These are phyloP conservation scores for Lenzites betulinus DNA, from an alignment of 768 basidiomycete species.

Conservation along the genomic window DNA sequence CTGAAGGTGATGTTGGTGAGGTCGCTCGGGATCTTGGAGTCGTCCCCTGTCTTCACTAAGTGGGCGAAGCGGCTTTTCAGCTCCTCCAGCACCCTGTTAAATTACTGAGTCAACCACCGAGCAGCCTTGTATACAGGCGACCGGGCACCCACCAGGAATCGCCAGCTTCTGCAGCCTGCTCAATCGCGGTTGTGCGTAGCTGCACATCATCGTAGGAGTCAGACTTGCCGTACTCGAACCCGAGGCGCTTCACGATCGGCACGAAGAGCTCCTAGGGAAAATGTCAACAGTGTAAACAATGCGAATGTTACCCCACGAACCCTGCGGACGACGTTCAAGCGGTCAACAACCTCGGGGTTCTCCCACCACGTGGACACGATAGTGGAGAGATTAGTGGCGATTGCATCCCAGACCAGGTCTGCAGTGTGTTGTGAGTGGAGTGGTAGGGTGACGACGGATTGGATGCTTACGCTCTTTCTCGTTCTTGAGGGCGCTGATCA, in stretches of 20 bases:
- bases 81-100: constrained; percentile 70
- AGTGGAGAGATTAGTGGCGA: constrained; percentile 54
- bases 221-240: constrained; percentile 66
- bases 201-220: constrained; percentile 72
- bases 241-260: constrained; percentile 77
- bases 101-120: neutral
- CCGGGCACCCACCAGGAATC: constrained; percentile 39
- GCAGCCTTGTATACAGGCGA: neutral
- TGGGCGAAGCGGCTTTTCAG: constrained; percentile 68
- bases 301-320: constrained; percentile 38
- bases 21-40: constrained; percentile 79
- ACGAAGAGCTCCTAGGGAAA: constrained; percentile 57
- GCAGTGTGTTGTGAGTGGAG: constrained; percentile 1
- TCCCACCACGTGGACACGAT: constrained; percentile 85
- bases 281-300: neutral
- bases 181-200: constrained; percentile 75
- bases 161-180: constrained; percentile 49
- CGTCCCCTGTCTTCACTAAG: constrained; percentile 72
- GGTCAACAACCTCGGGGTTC: constrained; percentile 51
- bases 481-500: constrained; percentile 65
- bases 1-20: constrained; percentile 60
- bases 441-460: neutral
- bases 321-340: constrained; percentile 60
- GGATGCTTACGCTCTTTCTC: constrained; percentile 74
- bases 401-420: constrained; percentile 85